phyloP scores from a whole-genome alignment of 352 stramenopile species.

The Pythium insidiosum region DNA sequence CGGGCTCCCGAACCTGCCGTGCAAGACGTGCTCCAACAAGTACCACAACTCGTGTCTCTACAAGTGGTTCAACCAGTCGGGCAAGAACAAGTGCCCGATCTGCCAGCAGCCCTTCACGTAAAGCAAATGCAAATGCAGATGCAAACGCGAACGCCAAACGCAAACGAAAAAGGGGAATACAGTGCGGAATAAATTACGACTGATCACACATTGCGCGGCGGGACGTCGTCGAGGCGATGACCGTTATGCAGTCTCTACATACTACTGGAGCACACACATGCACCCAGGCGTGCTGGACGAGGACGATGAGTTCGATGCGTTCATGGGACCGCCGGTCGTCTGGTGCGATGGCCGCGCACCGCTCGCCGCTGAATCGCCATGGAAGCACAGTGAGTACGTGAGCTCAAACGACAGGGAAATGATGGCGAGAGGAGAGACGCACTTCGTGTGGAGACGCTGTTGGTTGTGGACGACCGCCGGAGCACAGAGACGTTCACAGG shows the following conservation, averaged over 20 bases:
- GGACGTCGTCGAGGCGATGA: no score
- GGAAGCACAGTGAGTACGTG: no score
- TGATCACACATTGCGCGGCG: no score
- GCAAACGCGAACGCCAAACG: not conserved
- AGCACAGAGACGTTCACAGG: conserved; percentile 92
- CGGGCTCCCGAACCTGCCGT: conserved; percentile 79
- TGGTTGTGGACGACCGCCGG: conserved; percentile 20
- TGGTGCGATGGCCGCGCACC: no score
- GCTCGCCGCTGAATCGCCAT: no score
- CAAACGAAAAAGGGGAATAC: conserved; percentile 11
- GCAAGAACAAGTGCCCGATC: conserved; percentile 92
- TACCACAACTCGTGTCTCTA: conserved; percentile 92
- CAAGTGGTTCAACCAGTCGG: conserved; percentile 93
- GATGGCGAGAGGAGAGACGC: not conserved
- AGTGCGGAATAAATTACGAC: conserved; percentile 20
- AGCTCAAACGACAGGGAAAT: no score
- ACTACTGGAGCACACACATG: no score
- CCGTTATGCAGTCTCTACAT: no score
- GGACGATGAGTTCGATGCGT: no score
- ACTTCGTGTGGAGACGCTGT: conserved; percentile 7
- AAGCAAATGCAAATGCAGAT: not conserved
- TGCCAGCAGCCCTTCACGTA: conserved; percentile 88
- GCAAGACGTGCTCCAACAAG: conserved; percentile 90
- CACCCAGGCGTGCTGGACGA: no score
- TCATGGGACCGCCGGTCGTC: no score